Evolutionary conservation across 495 filamentous ascomycete species (phyloP).

Genomic region (Pyronema domesticum): DNA sequence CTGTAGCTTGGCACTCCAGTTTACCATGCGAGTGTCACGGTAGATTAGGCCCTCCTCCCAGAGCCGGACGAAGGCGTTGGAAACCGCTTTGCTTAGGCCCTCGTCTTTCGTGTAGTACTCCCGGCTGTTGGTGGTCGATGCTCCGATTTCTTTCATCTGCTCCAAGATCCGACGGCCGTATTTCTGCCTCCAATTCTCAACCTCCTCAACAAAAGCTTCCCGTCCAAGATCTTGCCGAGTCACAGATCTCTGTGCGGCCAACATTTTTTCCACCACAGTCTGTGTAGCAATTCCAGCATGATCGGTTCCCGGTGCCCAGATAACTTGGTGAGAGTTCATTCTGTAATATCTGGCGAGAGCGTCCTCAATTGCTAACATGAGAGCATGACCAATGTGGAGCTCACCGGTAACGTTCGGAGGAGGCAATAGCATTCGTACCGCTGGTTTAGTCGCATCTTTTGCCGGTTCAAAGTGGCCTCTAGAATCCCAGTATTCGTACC

Average conservation of each 20-base stretch:
- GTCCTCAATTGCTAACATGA: slow-evolving; percentile 41
- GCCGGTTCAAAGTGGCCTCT: slow-evolving; percentile 18
- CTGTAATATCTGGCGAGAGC: slow-evolving; percentile 54
- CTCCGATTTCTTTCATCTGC: slow-evolving; percentile 40
- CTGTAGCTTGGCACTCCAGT: slow-evolving; percentile 56
- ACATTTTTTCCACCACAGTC: slow-evolving; percentile 59
- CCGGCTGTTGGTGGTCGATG: slow-evolving; percentile 44
- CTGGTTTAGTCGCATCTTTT: not conserved
- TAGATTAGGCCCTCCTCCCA: slow-evolving; percentile 65
- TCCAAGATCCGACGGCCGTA: slow-evolving; percentile 47
- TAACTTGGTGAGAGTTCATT: slow-evolving; percentile 44
- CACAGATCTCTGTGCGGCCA: slow-evolving; percentile 47
- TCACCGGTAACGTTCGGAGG: slow-evolving; percentile 64
- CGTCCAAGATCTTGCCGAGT: slow-evolving; percentile 51
- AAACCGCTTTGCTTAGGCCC: slow-evolving; percentile 48
- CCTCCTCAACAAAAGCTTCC: slow-evolving; percentile 37
- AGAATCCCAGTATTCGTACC: slow-evolving; percentile 23
- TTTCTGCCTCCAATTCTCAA: slow-evolving; percentile 54
- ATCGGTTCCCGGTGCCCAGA: slow-evolving; percentile 59
- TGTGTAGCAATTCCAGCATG: slow-evolving; percentile 66
- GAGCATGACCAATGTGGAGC: slow-evolving; percentile 54
- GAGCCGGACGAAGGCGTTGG: slow-evolving; percentile 51
- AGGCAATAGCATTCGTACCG: slow-evolving; percentile 30
- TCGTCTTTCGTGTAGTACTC: slow-evolving; percentile 62
- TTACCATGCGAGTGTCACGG: slow-evolving; percentile 56